phyloP scores from a whole-genome alignment of 148 eudicot species.

The Bassia scoparia region DNA sequence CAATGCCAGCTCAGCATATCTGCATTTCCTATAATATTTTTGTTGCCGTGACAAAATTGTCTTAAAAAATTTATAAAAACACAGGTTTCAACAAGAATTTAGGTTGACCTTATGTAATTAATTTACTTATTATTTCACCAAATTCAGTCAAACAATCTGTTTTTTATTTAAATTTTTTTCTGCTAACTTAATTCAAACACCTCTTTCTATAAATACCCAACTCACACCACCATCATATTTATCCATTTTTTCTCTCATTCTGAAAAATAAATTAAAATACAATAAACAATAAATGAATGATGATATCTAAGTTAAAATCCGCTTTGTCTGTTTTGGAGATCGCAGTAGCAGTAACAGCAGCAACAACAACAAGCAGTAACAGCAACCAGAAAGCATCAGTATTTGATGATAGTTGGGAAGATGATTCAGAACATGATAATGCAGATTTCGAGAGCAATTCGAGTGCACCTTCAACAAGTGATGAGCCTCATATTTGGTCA shows the following conservation, averaged over 20 bases:
- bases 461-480: neutral
- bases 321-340: too few species aligned
- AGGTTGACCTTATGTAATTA: neutral
- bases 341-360: neutral
- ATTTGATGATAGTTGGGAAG: too few species aligned
- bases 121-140: neutral
- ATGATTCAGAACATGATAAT: conserved; percentile 6
- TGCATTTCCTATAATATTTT: too few species aligned
- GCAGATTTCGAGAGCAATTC: neutral
- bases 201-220: neutral
- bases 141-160: conserved; percentile 9
- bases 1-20: too few species aligned
- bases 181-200: neutral
- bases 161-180: neutral
- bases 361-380: conserved; percentile 7
- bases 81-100: neutral
- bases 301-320: too few species aligned
- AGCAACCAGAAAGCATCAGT: too few species aligned
- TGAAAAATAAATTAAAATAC: too few species aligned
- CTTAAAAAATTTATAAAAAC: too few species aligned
- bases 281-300: too few species aligned
- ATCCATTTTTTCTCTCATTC: too few species aligned
- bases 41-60: too few species aligned
- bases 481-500: conserved; percentile 45
- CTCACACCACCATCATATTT: too few species aligned